phyloP scores from a whole-genome alignment of 768 basidiomycete genomes.

The Psilocybe sp. region DNA sequence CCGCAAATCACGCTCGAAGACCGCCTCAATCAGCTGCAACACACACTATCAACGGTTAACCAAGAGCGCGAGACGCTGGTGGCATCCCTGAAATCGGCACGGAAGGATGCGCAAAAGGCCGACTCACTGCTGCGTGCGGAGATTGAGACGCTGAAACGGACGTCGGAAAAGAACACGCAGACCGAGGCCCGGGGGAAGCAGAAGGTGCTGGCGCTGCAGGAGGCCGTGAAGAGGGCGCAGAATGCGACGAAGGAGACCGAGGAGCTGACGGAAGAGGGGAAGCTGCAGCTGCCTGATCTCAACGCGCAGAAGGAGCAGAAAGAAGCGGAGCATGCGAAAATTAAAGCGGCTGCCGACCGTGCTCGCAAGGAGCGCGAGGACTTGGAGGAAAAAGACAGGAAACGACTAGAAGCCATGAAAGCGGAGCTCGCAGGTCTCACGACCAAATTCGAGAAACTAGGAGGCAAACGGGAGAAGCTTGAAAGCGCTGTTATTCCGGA shows the following conservation, averaged over 20 bases:
- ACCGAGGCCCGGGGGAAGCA: slow-evolving; percentile 81
- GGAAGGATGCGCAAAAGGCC: slow-evolving; percentile 80
- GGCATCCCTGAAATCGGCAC: slow-evolving; percentile 67
- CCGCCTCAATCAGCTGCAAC: slow-evolving; percentile 60
- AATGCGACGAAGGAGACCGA: slow-evolving; percentile 49
- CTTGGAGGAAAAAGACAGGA: slow-evolving; percentile 45
- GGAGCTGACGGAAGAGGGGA: slow-evolving; percentile 43
- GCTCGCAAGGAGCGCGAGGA: slow-evolving; percentile 42
- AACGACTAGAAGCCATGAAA: slow-evolving; percentile 52
- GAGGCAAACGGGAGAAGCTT: slow-evolving; percentile 62
- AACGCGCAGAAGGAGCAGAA: slow-evolving; percentile 33
- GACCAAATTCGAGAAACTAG: slow-evolving; percentile 67
- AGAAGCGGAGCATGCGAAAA: slow-evolving; percentile 38
- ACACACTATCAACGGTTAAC: slow-evolving; percentile 59
- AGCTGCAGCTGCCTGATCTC: slow-evolving; percentile 41
- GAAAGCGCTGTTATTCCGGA: slow-evolving; percentile 58
- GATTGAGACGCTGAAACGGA: slow-evolving; percentile 79
- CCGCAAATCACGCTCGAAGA: slow-evolving; percentile 62
- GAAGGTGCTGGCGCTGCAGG: slow-evolving; percentile 84
- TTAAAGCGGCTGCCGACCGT: slow-evolving; percentile 48
- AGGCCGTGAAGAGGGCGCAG: slow-evolving; percentile 79
- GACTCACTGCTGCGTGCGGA: slow-evolving; percentile 80
- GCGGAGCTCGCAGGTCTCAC: slow-evolving; percentile 54
- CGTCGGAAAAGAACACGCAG: slow-evolving; percentile 74
- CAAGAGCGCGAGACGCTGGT: slow-evolving; percentile 69